Evolutionary conservation across 768 basidiomycete genomes (phyloP).

Genomic region (Boletus sp.): DNA sequence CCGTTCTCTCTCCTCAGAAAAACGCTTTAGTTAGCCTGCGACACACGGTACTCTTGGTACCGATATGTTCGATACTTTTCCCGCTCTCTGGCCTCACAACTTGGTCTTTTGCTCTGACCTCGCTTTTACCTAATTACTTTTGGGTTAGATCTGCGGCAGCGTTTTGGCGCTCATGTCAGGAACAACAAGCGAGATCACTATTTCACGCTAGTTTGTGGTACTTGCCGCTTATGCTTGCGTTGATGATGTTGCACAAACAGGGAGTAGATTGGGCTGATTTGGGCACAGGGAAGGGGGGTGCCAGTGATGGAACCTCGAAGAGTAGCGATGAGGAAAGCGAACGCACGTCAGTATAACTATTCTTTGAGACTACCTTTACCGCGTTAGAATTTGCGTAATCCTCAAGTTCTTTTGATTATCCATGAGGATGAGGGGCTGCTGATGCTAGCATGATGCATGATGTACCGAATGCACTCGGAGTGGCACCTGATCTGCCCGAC

Average conservation of each 20-base stretch:
- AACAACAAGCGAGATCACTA: constrained; percentile 72
- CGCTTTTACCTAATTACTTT: constrained; percentile 71
- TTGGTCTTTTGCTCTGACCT: constrained; percentile 81
- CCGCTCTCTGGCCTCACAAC: constrained; percentile 94
- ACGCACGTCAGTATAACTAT: background rate
- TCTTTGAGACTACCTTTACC: background rate
- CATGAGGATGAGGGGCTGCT: too few relatives aligned
- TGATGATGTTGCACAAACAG: constrained; percentile 96
- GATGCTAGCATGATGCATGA: too few relatives aligned
- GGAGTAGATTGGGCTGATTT: constrained; percentile 75
- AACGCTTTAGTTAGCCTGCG: constrained; percentile 86
- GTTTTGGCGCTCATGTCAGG: constrained; percentile 72
- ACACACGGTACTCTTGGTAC: constrained; percentile 72
- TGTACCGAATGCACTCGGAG: background rate
- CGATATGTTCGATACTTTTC: constrained; percentile 75
- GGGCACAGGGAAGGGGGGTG: constrained; percentile 17
- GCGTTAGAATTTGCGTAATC: background rate
- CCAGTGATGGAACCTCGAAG: background rate
- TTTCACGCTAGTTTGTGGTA: constrained; percentile 89
- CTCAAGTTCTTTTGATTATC: background rate
- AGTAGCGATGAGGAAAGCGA: background rate
- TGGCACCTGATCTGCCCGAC: too few relatives aligned
- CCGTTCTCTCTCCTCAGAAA: constrained; percentile 69
- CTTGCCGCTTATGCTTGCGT: constrained; percentile 80
- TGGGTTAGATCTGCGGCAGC: constrained; percentile 65